phyloP scores from a whole-genome alignment of 345 rosid genomes.

The Camelina hispida region DNA sequence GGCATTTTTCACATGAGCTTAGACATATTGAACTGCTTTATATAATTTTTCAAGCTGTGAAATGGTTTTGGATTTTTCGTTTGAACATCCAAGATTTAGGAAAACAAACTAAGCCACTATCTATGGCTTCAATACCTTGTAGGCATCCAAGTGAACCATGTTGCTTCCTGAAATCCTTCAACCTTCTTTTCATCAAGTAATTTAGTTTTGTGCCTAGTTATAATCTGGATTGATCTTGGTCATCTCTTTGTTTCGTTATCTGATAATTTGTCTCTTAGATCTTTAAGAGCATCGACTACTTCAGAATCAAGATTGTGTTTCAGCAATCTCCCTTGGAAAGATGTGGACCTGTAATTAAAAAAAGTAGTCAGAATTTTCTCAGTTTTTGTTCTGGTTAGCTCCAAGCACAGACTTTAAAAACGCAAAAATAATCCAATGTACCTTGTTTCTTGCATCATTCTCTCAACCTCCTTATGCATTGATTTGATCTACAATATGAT shows the following conservation, averaged over 20 bases:
- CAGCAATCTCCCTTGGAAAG: slow-evolving; percentile 82
- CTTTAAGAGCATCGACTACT: slow-evolving; percentile 88
- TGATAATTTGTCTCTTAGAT: slow-evolving; percentile 68
- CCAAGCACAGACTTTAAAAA: background rate
- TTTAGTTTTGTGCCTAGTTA: background rate
- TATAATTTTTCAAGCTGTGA: no score
- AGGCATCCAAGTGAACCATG: no score
- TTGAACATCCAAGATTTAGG: no score
- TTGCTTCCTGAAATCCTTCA: no score
- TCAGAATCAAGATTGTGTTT: slow-evolving; percentile 90
- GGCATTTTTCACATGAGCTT: no score
- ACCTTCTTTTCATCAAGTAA: no score
- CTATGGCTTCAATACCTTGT: no score
- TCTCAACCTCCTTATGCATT: slow-evolving; percentile 75
- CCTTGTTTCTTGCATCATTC: slow-evolving; percentile 83
- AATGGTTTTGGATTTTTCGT: no score
- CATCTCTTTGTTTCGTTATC: slow-evolving; percentile 57
- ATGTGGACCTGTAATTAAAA: slow-evolving; percentile 51
- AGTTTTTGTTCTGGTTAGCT: background rate
- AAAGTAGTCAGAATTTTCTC: background rate
- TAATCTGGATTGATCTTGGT: slow-evolving; percentile 15
- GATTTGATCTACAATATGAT: slow-evolving; percentile 63
- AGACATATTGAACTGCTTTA: no score
- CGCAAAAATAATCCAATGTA: slow-evolving; percentile 27
- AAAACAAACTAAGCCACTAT: no score